Percentiles rank a stretch among this genome's conserved stretches.
These are phyloP conservation scores for Mycocentrospora acerina DNA, from an alignment of 2,329 filamentous ascomycete genomes.

Conservation along the genomic window DNA sequence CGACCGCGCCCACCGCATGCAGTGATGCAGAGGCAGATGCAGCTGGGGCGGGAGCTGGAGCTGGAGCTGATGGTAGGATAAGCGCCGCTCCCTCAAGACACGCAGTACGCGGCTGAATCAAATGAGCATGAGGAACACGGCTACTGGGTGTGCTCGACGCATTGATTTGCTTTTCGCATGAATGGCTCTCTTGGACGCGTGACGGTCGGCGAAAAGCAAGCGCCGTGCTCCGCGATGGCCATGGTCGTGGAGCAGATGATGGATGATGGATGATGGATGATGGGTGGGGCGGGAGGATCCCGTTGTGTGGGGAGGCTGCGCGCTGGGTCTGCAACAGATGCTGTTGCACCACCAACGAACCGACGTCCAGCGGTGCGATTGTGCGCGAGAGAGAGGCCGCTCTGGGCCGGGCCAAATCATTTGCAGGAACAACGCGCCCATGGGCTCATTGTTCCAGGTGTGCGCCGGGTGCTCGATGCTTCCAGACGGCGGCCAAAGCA, in stretches of 20 bases:
- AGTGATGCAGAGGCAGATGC: slow-evolving; percentile 3
- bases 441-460: background rate
- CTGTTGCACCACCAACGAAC: slow-evolving; percentile 16
- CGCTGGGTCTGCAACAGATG: slow-evolving; percentile 6
- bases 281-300: slow-evolving; percentile 11
- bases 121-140: slow-evolving; percentile 9
- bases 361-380: slow-evolving; percentile 4
- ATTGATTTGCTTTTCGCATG: slow-evolving; percentile 13
- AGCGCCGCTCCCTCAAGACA: slow-evolving; percentile 1
- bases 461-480: background rate
- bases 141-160: background rate
- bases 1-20: slow-evolving; percentile 7
- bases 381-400: background rate
- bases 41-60: slow-evolving; percentile 4
- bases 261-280: too few relatives aligned
- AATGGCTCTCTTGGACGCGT: slow-evolving; percentile 6
- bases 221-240: slow-evolving; percentile 25
- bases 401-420: background rate
- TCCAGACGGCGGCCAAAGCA: slow-evolving; percentile 6
- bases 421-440: background rate
- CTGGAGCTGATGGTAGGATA: slow-evolving; percentile 5
- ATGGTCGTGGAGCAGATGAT: too few relatives aligned
- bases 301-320: slow-evolving; percentile 15
- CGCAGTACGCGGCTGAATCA: slow-evolving; percentile 5
- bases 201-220: slow-evolving; percentile 27